Conservation (phyloP, 1,139 yeast species). For the Yarrowia galli region DNA sequence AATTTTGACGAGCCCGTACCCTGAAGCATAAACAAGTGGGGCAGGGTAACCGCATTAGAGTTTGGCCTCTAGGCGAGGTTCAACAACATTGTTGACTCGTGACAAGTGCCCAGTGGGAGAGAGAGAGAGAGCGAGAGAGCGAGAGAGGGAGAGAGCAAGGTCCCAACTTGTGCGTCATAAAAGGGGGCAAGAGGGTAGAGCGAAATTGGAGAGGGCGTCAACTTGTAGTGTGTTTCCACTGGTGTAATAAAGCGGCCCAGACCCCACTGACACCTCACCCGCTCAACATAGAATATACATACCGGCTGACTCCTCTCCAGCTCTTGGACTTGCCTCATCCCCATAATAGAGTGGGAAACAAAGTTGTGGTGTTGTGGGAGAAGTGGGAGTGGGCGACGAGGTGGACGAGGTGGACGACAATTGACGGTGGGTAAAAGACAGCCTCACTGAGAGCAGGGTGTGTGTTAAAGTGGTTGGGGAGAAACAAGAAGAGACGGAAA, state of each 20-base stretch:
- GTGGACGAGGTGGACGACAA: neutral
- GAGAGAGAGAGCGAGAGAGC: neutral
- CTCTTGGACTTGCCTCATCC: slow-evolving; percentile 14
- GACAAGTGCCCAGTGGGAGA: neutral
- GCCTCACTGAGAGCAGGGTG: no score
- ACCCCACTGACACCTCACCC: no score
- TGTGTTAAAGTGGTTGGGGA: no score
- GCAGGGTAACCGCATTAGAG: slow-evolving; percentile 17
- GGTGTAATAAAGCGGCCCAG: no score
- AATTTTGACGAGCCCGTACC: slow-evolving; percentile 31
- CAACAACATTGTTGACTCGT: slow-evolving; percentile 8
- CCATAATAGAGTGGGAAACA: neutral
- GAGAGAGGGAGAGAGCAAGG: neutral
- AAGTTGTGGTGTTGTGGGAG: neutral
- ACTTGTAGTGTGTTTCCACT: no score
- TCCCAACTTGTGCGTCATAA: no score
- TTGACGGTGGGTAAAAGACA: neutral
- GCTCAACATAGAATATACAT: neutral
- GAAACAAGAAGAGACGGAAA: neutral
- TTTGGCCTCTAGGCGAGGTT: slow-evolving; percentile 6
- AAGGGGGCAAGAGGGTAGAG: no score
- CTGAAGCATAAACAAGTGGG: slow-evolving; percentile 26
- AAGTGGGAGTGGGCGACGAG: neutral
- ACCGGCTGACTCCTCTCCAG: neutral
- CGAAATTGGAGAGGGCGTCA: no score